phyloP scores from a whole-genome alignment of 148 eudicot species.

The Camellia lanceoleosa region DNA sequence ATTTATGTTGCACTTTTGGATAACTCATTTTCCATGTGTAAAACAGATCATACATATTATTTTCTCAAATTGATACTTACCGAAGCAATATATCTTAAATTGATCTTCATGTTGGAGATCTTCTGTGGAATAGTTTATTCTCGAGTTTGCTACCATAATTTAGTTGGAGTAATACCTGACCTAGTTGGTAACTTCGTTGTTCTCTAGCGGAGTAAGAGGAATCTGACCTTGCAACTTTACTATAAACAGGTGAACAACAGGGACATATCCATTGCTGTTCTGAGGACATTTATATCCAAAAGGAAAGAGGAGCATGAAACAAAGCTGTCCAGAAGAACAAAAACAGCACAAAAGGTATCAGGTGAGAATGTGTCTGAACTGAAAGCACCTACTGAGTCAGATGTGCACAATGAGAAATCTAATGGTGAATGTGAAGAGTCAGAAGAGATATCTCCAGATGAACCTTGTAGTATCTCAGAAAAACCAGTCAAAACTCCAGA shows the following conservation, averaged over 20 bases:
- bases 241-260: conserved; percentile 81
- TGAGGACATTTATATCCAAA: conserved; percentile 76
- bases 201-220: conserved; percentile 1
- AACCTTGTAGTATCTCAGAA: conserved; percentile 38
- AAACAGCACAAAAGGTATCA: conserved; percentile 32
- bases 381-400: conserved; percentile 23
- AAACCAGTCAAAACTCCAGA: conserved; percentile 32
- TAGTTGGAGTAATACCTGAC: conserved; percentile 7
- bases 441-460: conserved; percentile 46
- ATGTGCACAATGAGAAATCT: conserved; percentile 28
- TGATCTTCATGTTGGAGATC: not conserved
- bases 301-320: conserved; percentile 81
- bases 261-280: conserved; percentile 90
- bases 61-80: too few species aligned
- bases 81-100: not conserved
- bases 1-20: not conserved
- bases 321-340: conserved; percentile 42
- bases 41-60: not conserved
- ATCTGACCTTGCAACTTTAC: conserved; percentile 12
- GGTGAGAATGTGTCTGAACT: conserved; percentile 30
- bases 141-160: not conserved
- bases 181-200: not conserved
- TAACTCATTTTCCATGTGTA: not conserved
- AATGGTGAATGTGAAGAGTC: conserved; percentile 10
- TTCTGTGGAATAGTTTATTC: not conserved